Evolutionary conservation across 2,329 filamentous ascomycete genomes (phyloP).

Genomic region (Penicillium corylophilum): DNA sequence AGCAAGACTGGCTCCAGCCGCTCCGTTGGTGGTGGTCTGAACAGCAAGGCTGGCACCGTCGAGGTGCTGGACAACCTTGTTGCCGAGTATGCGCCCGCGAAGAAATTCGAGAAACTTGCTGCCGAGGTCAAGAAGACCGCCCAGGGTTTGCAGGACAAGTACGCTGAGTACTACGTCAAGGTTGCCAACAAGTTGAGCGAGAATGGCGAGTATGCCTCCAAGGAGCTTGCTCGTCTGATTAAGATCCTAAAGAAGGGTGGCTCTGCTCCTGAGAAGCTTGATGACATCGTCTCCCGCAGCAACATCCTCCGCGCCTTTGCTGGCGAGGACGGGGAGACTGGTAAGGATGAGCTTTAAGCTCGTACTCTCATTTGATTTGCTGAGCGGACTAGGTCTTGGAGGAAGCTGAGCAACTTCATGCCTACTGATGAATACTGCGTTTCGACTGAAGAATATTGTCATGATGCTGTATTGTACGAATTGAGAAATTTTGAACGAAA

Average conservation of each 20-base stretch:
- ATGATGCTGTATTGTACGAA: constrained; percentile 14
- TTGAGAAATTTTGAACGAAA: constrained; percentile 1
- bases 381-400: background rate
- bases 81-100: constrained; percentile 63
- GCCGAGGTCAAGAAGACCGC: constrained; percentile 72
- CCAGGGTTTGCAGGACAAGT: constrained; percentile 69
- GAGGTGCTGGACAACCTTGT: constrained; percentile 74
- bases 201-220: constrained; percentile 75
- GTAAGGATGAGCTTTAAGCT: constrained; percentile 70
- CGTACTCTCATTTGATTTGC: constrained; percentile 4
- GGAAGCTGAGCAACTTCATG: background rate
- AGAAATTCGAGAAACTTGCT: constrained; percentile 64
- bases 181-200: constrained; percentile 81
- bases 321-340: constrained; percentile 55
- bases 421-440: constrained; percentile 3
- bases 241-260: constrained; percentile 83
- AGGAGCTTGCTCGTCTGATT: constrained; percentile 79
- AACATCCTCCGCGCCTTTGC: constrained; percentile 84
- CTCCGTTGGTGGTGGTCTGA: constrained; percentile 73
- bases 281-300: constrained; percentile 80
- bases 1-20: constrained; percentile 85
- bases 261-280: constrained; percentile 78
- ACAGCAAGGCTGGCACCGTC: constrained; percentile 77
- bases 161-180: constrained; percentile 90
- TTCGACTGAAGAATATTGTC: constrained; percentile 3